phyloP scores from a whole-genome alignment of 805 yeast species.

The Kodamaea hsintzibuensis region DNA sequence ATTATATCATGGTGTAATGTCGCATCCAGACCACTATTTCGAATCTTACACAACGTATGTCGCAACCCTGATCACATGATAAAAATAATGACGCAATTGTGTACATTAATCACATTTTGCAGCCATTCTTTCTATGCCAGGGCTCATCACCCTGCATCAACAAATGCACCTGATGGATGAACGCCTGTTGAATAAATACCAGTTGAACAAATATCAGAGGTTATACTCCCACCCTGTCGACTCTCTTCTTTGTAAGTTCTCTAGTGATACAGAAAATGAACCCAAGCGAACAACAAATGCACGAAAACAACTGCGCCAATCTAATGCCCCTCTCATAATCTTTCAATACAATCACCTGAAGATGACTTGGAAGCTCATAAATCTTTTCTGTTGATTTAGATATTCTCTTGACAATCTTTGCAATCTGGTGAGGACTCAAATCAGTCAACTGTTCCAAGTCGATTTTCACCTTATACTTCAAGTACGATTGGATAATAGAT shows the following conservation, averaged over 20 bases:
- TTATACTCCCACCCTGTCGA: background rate
- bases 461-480: conserved; percentile 13
- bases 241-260: conserved; percentile 9
- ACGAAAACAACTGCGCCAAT: conserved; percentile 24
- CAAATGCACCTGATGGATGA: too few relatives aligned
- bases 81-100: too few relatives aligned
- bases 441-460: conserved; percentile 17
- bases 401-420: conserved; percentile 18
- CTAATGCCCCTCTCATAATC: conserved; percentile 28
- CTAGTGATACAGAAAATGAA: conserved; percentile 16
- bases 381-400: conserved; percentile 24
- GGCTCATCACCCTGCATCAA: too few relatives aligned
- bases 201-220: too few relatives aligned
- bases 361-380: conserved; percentile 14
- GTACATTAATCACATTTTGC: too few relatives aligned
- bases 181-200: too few relatives aligned
- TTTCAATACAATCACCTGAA: conserved; percentile 18
- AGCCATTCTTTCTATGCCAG: too few relatives aligned
- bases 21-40: too few relatives aligned
- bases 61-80: too few relatives aligned
- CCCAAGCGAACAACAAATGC: conserved; percentile 15
- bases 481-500: conserved; percentile 19
- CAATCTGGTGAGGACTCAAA: conserved; percentile 15
- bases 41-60: too few relatives aligned
- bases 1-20: too few relatives aligned